phyloP scores from a whole-genome alignment of 345 rosid species.

The Linum lewisii region DNA sequence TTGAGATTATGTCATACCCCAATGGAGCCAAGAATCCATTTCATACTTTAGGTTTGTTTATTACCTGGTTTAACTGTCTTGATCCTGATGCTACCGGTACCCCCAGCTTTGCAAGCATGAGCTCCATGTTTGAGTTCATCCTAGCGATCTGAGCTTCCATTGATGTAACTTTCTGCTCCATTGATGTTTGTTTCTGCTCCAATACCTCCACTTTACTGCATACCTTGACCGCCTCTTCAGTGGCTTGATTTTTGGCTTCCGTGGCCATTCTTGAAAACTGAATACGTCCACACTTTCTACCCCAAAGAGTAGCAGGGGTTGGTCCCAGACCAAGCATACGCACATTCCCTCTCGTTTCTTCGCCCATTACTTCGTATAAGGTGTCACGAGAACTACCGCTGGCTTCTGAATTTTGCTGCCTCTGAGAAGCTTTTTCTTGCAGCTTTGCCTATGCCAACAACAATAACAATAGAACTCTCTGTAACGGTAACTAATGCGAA shows the following conservation, averaged over 20 bases:
- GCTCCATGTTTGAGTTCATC: conserved; percentile 27
- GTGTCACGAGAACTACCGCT: conserved; percentile 20
- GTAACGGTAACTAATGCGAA: neutral
- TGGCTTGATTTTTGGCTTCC: conserved; percentile 23
- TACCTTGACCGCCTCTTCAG: conserved; percentile 22
- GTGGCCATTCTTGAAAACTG: conserved; percentile 14
- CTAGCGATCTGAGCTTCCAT: conserved; percentile 29
- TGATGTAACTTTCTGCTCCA: conserved; percentile 24
- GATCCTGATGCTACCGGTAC: conserved; percentile 4
- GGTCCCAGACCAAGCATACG: conserved; percentile 21
- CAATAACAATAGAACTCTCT: neutral
- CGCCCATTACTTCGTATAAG: conserved; percentile 25
- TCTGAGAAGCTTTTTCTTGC: conserved; percentile 15
- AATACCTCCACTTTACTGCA: conserved; percentile 26
- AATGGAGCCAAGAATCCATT: too few species aligned
- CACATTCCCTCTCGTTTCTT: conserved; percentile 11
- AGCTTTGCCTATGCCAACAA: conserved; percentile 22
- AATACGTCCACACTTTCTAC: conserved; percentile 11
- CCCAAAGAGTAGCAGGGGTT: conserved; percentile 15
- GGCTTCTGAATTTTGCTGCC: conserved; percentile 10
- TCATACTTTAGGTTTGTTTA: too few species aligned
- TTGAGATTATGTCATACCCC: too few species aligned
- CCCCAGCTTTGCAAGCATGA: conserved; percentile 21
- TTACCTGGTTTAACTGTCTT: neutral
- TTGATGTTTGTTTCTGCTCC: conserved; percentile 27